Conservation (phyloP, 2,329 filamentous ascomycete genomes). For the Endoconidiophora polonica region DNA sequence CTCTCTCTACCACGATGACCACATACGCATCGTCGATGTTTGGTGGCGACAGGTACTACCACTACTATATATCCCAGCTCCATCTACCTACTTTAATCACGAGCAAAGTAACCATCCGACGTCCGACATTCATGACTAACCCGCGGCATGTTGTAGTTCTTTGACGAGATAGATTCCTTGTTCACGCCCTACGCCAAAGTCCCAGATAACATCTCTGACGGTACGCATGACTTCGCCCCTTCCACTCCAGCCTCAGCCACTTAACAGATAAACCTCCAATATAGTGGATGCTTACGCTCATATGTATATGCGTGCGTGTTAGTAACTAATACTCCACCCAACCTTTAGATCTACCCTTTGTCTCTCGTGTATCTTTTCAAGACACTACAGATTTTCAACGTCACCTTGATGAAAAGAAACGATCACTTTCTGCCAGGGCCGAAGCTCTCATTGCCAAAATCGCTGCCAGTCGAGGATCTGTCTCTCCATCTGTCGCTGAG, state of each 20-base stretch:
- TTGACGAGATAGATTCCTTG: slow-evolving; percentile 10
- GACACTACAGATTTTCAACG: slow-evolving; percentile 58
- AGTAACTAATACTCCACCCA: not conserved
- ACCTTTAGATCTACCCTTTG: slow-evolving; percentile 33
- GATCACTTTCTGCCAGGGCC: slow-evolving; percentile 59
- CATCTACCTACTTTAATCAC: not conserved
- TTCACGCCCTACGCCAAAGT: slow-evolving; percentile 1
- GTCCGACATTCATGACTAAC: not conserved
- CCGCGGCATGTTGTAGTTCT: not conserved
- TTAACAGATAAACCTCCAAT: not conserved
- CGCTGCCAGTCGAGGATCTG: slow-evolving; percentile 31
- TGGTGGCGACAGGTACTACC: slow-evolving; percentile 80
- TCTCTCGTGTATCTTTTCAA: slow-evolving; percentile 44
- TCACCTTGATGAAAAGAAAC: slow-evolving; percentile 61
- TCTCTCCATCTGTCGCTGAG: slow-evolving; percentile 51
- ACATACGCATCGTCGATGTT: slow-evolving; percentile 73
- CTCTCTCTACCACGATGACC: slow-evolving; percentile 75
- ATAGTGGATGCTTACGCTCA: not conserved
- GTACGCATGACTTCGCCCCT: not conserved
- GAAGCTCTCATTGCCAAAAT: slow-evolving; percentile 48
- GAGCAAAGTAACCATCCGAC: not conserved
- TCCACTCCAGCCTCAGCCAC: slow-evolving; percentile 14
- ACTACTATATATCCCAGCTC: not conserved
- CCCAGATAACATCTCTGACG: slow-evolving; percentile 13
- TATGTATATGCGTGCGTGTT: not conserved